These are phyloP conservation scores for Parathielavia appendiculata DNA, from an alignment of 495 filamentous ascomycete species.

Conservation along the genomic window DNA sequence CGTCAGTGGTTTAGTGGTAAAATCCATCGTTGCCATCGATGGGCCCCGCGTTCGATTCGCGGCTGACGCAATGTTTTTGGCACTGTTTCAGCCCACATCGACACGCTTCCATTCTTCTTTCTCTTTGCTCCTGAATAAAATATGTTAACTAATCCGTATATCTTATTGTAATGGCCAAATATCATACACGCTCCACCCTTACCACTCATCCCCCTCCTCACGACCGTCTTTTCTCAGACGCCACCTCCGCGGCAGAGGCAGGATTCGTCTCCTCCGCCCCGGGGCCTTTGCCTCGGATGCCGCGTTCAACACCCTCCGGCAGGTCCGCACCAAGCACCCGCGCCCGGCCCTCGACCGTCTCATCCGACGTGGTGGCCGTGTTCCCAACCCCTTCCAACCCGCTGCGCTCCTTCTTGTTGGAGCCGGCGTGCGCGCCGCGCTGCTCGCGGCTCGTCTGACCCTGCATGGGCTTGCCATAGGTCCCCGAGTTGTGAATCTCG, in stretches of 20 bases:
- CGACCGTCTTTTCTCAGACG: constrained; percentile 32
- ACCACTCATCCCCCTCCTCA: neutral
- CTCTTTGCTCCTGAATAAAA: too few species aligned
- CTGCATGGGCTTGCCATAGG: constrained; percentile 55
- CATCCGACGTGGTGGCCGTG: constrained; percentile 16
- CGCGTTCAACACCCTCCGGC: constrained; percentile 16
- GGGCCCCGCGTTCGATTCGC: constrained; percentile 49
- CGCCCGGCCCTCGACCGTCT: constrained; percentile 33
- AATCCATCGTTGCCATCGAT: constrained; percentile 51
- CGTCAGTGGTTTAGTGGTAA: constrained; percentile 47
- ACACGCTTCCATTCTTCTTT: neutral
- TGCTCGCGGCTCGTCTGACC: constrained; percentile 59
- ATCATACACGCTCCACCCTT: too few species aligned
- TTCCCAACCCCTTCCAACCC: constrained; percentile 54
- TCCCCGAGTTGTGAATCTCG: constrained; percentile 55
- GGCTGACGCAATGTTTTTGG: constrained; percentile 30
- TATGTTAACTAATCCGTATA: too few species aligned
- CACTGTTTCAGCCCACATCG: too few species aligned
- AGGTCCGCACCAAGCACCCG: constrained; percentile 22
- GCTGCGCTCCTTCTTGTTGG: constrained; percentile 45
- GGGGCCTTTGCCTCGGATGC: neutral
- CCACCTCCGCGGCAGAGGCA: constrained; percentile 44
- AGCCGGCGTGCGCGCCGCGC: constrained; percentile 42
- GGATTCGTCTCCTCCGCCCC: constrained; percentile 38
- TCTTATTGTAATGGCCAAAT: too few species aligned